phyloP scores from a whole-genome alignment of 1,284 basidiomycete species.

The Caloboletus firmus region DNA sequence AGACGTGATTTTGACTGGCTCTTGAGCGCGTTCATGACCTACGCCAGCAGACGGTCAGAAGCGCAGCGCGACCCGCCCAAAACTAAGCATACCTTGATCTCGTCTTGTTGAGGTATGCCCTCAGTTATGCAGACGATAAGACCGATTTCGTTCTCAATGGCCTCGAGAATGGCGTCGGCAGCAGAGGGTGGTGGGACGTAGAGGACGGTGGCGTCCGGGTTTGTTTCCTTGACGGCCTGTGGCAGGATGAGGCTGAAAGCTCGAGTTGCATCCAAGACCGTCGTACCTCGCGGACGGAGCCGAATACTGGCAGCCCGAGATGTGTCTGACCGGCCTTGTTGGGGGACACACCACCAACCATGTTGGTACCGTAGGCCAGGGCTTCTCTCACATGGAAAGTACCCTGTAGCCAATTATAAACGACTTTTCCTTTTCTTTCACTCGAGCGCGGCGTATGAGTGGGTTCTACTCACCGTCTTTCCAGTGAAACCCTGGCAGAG shows the following conservation, averaged over 20 bases:
- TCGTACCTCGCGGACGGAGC: constrained; percentile 84
- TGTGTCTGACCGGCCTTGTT: constrained; percentile 97
- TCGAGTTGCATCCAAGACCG: not conserved
- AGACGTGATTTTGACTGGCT: constrained; percentile 94
- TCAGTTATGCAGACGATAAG: constrained; percentile 97
- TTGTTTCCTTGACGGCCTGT: constrained; percentile 79
- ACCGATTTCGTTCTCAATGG: constrained; percentile 95
- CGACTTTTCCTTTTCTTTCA: not conserved
- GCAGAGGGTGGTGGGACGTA: constrained; percentile 94
- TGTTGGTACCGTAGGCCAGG: constrained; percentile 91
- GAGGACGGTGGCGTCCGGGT: constrained; percentile 91
- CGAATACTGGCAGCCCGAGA: constrained; percentile 94
- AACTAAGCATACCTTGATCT: constrained; percentile 69
- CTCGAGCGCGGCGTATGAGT: not conserved
- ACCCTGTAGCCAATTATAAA: constrained; percentile 53
- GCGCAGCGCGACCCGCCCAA: not conserved
- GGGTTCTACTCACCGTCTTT: constrained; percentile 75
- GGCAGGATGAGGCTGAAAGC: constrained; percentile 3
- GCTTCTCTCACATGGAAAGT: constrained; percentile 98
- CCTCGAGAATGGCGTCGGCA: constrained; percentile 95
- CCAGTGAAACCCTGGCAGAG: constrained; percentile 94
- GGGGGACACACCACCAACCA: constrained; percentile 97
- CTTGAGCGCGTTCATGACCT: constrained; percentile 93
- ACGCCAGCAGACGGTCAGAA: constrained; percentile 10
- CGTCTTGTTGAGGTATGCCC: constrained; percentile 94